Evolutionary conservation across 345 rosid species (phyloP).

Genomic region (Acer saccharum): DNA sequence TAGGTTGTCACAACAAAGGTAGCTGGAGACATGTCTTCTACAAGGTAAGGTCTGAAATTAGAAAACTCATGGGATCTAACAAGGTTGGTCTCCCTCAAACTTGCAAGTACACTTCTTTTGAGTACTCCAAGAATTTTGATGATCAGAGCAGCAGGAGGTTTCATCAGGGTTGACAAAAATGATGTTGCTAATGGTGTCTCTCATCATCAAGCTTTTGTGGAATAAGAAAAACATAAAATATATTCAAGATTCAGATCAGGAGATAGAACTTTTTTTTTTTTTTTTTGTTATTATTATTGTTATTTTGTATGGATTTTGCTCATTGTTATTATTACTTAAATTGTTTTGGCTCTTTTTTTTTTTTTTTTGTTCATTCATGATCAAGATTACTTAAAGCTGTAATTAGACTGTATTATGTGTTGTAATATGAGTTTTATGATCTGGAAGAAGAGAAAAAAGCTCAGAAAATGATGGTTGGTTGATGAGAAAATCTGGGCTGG

Average conservation of each 20-base stretch:
- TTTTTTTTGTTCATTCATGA: slow-evolving; percentile 15
- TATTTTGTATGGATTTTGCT: slow-evolving; percentile 10
- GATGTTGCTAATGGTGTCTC: background rate
- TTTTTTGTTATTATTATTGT: no score
- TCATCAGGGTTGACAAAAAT: background rate
- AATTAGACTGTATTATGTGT: background rate
- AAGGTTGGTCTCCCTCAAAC: slow-evolving; percentile 64
- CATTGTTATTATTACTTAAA: background rate
- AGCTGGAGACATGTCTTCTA: slow-evolving; percentile 82
- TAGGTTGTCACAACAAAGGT: slow-evolving; percentile 68
- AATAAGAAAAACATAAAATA: background rate
- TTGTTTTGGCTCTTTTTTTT: background rate
- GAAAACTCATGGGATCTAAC: slow-evolving; percentile 53
- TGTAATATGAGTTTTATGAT: background rate
- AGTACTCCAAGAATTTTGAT: slow-evolving; percentile 51
- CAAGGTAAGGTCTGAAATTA: slow-evolving; percentile 66
- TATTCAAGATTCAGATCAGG: slow-evolving; percentile 11
- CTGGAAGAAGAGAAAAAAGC: background rate
- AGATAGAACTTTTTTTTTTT: background rate
- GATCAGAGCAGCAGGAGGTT: background rate
- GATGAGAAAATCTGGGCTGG: no score
- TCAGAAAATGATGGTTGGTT: background rate
- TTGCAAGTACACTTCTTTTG: slow-evolving; percentile 50
- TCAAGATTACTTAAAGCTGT: background rate
- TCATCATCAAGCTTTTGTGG: background rate